Base-by-base conservation (phyloP, 495 filamentous ascomycete species). In the Lindgomyces ingoldianus region DNA sequence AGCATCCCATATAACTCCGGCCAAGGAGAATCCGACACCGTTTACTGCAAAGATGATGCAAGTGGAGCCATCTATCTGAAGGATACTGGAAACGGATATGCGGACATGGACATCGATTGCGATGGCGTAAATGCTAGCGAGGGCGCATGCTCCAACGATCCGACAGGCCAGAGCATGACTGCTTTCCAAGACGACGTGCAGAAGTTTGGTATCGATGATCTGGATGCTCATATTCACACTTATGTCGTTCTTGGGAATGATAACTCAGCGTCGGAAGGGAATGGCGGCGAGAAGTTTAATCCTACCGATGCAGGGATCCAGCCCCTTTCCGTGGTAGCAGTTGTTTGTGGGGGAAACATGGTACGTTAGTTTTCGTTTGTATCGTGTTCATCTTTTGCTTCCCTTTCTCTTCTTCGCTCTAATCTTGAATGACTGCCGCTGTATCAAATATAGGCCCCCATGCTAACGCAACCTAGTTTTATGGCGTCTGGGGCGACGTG, bases 81-180 rank as follows among this genome's bases (percentile, higher is more conserved):
- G 22, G 67, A 68, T 41, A 29, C 26, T 26, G 26, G 22, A 47
- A 62, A 33, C 44, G 60, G 87, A 83, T 86, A 88, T 68, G 70
- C 75, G 26, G 77, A 84, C 72, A 87, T 89, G 84, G 86, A 89
- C 69, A 78, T 89, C 55, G 86, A 89, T 74, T 89, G 87, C 70
- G 85, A 89, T 68, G 87, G 86, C 6, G 71, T 74, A n/a, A 79
- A 84, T 57, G 70, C 74, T 10, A 68, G 74, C 3, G 70, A 72
- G 0, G 82, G 81, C 0, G 80, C 81, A 57, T 86, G 85, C 64
- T 72, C 69, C 19, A 77, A 76, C 50, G 84, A 83, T 41, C 9
- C 44, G 24, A 33, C 27, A 19, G 57, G 58, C 29, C 85, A 89
- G 70, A 66, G 69, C 39, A 67, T 78, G 47, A 88, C 86, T 2